Evolutionary conservation across 345 rosid genomes (phyloP).

Genomic region (Trapa bicornis): DNA sequence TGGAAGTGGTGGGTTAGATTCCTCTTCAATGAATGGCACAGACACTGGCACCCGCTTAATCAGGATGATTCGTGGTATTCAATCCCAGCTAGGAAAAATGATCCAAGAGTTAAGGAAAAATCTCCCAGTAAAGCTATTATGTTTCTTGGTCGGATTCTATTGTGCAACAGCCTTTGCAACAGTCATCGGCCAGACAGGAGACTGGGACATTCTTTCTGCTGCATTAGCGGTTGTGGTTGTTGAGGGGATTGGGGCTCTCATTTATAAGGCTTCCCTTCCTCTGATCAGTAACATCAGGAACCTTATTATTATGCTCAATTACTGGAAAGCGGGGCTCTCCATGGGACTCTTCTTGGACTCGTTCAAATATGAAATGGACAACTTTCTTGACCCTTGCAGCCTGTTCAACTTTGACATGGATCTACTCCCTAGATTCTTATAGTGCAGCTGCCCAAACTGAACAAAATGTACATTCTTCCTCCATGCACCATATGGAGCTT

Average conservation of each 20-base stretch:
- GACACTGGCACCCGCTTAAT: constrained; percentile 47
- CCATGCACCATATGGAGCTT: neutral
- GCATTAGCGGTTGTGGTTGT: constrained; percentile 64
- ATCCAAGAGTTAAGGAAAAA: constrained; percentile 47
- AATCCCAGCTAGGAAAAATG: constrained; percentile 36
- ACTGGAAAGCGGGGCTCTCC: constrained; percentile 83
- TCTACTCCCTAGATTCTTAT: neutral
- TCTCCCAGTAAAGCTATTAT: constrained; percentile 61
- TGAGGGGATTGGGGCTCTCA: constrained; percentile 87
- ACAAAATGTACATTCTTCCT: neutral
- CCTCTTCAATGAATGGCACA: constrained; percentile 34
- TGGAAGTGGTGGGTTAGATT: constrained; percentile 39
- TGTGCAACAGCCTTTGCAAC: constrained; percentile 77
- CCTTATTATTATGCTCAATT: constrained; percentile 60
- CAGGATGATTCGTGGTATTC: constrained; percentile 44
- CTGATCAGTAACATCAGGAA: constrained; percentile 32
- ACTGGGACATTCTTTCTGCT: constrained; percentile 95
- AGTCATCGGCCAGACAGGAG: constrained; percentile 95
- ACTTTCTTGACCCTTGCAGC: neutral
- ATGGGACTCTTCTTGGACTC: constrained; percentile 95
- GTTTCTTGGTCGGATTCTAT: constrained; percentile 81
- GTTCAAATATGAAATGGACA: constrained; percentile 51
- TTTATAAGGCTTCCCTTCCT: constrained; percentile 56
- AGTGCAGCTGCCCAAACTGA: neutral
- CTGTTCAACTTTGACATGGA: neutral